Evolutionary conservation across 2,329 filamentous ascomycete species (phyloP), one percentile per base, ranked within the genome.

Genomic region (Diaporthe eres): DNA sequence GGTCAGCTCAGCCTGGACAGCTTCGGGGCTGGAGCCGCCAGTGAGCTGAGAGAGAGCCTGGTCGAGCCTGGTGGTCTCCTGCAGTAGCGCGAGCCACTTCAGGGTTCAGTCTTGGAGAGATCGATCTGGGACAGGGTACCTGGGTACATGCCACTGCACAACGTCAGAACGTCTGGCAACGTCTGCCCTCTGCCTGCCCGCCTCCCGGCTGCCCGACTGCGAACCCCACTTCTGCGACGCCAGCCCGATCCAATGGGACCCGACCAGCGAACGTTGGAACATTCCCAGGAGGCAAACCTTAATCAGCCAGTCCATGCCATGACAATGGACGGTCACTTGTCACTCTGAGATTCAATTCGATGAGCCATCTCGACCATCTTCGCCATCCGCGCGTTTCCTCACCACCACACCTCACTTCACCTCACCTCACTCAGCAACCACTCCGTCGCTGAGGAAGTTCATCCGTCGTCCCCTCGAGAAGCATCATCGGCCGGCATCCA

Each of bases 41-140:
- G 83, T 83, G 6, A 83, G 73, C 13, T 65, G 31, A 1, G 63
- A 71, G 17, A 81, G 74, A 12, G 78, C 76, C 19, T 71, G 49
- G 13, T 78, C 78, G 58, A 81, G 76, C 0, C 74, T 74, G 28
- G 70, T 74, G 9, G 60, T 53, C 49, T 65, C 71, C 51, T 76
- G 65, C 65, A 68, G 65, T 53, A 68, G 65, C 47, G 47, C 65
- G 53, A 31, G 28, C 31, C n/a, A 13, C 31, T 53, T n/a, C 65
- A 68, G 65, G 65, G 65, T 68, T 68, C 65, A 68, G 47, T 68
- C 65, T 39, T 68, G 65, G 31, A 51, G 44, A 68, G 63, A 68
- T 51, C 63, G 63, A 51, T 51, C 63, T 37, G 28, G 31, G 47
- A n/a, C 47, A 42, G 65, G 65, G 47, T 51, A 51, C 44, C 10